A percentile compares a stretch with the other conserved stretches of the same genome.
Evolutionary conservation across 805 yeast genomes (phyloP).

Genomic region (Starmerella davenportii): DNA sequence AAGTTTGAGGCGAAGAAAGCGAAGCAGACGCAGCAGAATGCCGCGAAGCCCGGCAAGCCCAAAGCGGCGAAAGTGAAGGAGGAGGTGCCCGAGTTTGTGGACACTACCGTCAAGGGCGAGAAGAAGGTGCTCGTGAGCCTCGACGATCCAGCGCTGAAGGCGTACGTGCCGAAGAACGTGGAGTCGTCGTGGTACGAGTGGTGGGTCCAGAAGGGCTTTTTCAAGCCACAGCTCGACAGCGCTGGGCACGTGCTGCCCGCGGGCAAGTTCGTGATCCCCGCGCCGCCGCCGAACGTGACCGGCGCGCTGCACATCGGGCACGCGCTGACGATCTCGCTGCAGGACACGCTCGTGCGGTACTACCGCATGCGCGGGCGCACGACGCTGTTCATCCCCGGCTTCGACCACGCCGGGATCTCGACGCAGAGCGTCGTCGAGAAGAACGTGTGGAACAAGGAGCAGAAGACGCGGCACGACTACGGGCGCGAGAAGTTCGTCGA

Average conservation of each 20-base stretch:
- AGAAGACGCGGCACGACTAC: constrained; percentile 81
- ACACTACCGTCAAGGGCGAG: constrained; percentile 71
- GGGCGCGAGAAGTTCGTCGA: constrained; percentile 81
- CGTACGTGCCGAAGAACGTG: constrained; percentile 80
- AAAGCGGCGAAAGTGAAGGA: constrained; percentile 52
- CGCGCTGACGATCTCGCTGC: constrained; percentile 87
- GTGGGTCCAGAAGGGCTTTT: constrained; percentile 84
- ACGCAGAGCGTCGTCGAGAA: constrained; percentile 97
- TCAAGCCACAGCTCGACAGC: constrained; percentile 65
- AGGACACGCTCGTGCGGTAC: constrained; percentile 81
- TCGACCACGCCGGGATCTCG: constrained; percentile 98
- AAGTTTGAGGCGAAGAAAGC: constrained; percentile 74
- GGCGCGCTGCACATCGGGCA: constrained; percentile 98
- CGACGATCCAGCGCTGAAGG: constrained; percentile 84
- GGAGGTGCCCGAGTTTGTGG: constrained; percentile 70
- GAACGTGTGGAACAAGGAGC: constrained; percentile 73
- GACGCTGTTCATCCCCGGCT: constrained; percentile 82
- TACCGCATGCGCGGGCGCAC: constrained; percentile 96
- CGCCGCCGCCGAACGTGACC: constrained; percentile 99
- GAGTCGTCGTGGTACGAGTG: constrained; percentile 95
- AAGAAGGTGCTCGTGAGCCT: constrained; percentile 74
- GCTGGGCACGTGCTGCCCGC: constrained; percentile 64
- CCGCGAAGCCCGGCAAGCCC: constrained; percentile 24
- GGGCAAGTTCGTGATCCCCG: constrained; percentile 79
- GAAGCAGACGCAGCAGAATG: constrained; percentile 30